phyloP scores from a whole-genome alignment of 2,329 filamentous ascomycete species.

The Fusarium sublunatum region DNA sequence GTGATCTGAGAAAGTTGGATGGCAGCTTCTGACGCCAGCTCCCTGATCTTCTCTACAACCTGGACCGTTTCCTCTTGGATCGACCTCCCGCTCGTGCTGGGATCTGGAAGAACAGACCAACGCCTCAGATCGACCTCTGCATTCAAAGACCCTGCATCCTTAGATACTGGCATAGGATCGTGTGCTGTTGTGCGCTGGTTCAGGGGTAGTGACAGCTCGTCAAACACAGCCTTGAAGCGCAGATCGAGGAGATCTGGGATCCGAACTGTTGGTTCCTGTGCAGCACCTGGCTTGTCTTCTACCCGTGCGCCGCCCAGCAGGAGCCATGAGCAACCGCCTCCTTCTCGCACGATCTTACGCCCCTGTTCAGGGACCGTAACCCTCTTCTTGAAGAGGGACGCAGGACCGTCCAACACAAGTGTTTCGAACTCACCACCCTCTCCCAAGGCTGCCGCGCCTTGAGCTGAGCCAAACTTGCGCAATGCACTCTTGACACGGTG shows the following conservation, averaged over 20 bases:
- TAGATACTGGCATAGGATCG: constrained; percentile 2
- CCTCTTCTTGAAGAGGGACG: constrained; percentile 74
- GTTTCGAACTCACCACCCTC: constrained; percentile 98
- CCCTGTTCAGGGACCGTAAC: constrained; percentile 71
- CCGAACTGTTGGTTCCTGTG: constrained; percentile 53
- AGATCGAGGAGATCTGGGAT: constrained; percentile 75
- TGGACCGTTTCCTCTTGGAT: constrained; percentile 61
- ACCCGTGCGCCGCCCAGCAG: constrained; percentile 69
- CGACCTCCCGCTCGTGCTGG: constrained; percentile 38
- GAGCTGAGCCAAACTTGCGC: constrained; percentile 72
- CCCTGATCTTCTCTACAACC: constrained; percentile 60
- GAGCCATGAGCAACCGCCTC: constrained; percentile 82
- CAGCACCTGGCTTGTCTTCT: constrained; percentile 53
- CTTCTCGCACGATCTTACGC: constrained; percentile 68
- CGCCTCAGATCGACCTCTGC: constrained; percentile 45
- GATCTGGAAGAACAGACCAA: constrained; percentile 55
- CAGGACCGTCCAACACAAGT: constrained; percentile 83
- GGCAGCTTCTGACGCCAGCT: constrained; percentile 51
- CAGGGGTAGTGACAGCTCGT: constrained; percentile 43
- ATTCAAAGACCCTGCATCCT: constrained; percentile 20
- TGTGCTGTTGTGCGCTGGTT: constrained; percentile 12
- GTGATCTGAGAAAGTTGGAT: constrained; percentile 57
- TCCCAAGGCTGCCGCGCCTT: constrained; percentile 78
- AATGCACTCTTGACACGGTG: constrained; percentile 64
- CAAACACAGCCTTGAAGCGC: constrained; percentile 62